Evolutionary conservation across 768 basidiomycete genomes (phyloP), one percentile per base, ranked within the genome.

Genomic region (Piloderma croceum): DNA sequence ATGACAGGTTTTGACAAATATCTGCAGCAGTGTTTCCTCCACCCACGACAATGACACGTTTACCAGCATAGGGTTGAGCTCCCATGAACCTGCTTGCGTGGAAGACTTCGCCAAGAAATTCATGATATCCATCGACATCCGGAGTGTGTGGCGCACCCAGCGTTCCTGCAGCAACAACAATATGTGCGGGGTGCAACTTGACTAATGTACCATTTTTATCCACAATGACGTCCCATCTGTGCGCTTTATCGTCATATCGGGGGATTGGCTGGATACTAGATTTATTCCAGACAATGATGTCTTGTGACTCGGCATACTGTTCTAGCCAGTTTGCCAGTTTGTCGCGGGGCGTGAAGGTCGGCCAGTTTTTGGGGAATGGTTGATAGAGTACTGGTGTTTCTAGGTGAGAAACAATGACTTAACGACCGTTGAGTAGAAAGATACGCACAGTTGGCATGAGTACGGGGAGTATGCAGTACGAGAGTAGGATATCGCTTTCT

Each of bases 321-420:
- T 73, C 68, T 11, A 73, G 40, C 68, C 68, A 72, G 48, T 67
- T 57, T 1, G 68, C 71, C 7, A 72, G 33, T 44, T 70, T 71
- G 40, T 64, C 64, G 11, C 59, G 58, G 5, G 70, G 64, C 2
- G 63, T 67, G 42, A 56, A 73, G 15, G 54, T 52, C 1, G 70
- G 70, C 66, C 65, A 71, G 20, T 53, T 69, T 10, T 46, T 33
- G 1, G 70, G 67, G 40, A 49, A 69, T 1, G 62, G 47, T 34
- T 63, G 60, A 44, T 70, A 70, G 4, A 68, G 57, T 39, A 70
- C 69, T 69, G 36, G 2, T 29, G 15, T 9, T 29, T 29, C 27
- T 15, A 29, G 9, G 10, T 21, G 24, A 24, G 18, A 24, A 24
- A 15, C 27, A 15, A 18, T 19, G 27, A 29, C 9, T 29, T 29